These are phyloP conservation scores for Didymella pomorum DNA, from an alignment of 2,329 filamentous ascomycete species.

Conservation along the genomic window DNA sequence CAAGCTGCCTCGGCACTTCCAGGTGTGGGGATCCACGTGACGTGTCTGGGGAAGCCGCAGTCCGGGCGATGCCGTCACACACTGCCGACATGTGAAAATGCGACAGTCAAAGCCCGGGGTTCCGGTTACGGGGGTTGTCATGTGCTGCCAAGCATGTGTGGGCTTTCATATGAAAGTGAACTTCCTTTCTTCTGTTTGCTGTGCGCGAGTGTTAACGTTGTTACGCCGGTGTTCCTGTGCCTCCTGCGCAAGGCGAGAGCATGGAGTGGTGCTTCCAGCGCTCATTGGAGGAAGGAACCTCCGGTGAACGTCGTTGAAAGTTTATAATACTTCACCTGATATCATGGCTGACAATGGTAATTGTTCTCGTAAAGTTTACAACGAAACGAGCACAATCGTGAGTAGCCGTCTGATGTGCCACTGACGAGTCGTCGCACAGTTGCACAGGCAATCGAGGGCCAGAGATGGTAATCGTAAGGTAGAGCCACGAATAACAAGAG, in stretches of 20 bases:
- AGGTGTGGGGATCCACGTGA: slow-evolving; percentile 22
- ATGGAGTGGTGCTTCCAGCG: not conserved
- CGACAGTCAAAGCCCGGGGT: slow-evolving; percentile 9
- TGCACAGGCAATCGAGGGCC: not conserved
- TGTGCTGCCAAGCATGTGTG: slow-evolving; percentile 1
- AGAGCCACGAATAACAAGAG: not conserved
- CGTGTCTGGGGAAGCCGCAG: slow-evolving; percentile 14
- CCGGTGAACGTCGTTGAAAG: not conserved
- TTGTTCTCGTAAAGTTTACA: not conserved
- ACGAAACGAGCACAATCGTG: not conserved
- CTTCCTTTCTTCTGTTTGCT: not conserved
- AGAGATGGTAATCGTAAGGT: not conserved
- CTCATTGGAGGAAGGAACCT: not conserved
- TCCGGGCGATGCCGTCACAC: slow-evolving; percentile 4
- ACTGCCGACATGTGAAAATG: slow-evolving; percentile 23
- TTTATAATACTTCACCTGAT: not conserved
- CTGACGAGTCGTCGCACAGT: not conserved
- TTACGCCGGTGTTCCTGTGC: not conserved
- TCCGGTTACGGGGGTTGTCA: not conserved
- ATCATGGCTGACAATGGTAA: not conserved
- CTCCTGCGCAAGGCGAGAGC: not conserved
- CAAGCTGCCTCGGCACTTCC: slow-evolving; percentile 18
- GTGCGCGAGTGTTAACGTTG: not conserved
- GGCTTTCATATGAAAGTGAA: slow-evolving; percentile 5
- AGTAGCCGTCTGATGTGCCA: not conserved